Percentiles rank a stretch among this genome's conserved stretches.
phyloP scores from a whole-genome alignment of 768 basidiomycete genomes.

The Tephrocybe sp. region DNA sequence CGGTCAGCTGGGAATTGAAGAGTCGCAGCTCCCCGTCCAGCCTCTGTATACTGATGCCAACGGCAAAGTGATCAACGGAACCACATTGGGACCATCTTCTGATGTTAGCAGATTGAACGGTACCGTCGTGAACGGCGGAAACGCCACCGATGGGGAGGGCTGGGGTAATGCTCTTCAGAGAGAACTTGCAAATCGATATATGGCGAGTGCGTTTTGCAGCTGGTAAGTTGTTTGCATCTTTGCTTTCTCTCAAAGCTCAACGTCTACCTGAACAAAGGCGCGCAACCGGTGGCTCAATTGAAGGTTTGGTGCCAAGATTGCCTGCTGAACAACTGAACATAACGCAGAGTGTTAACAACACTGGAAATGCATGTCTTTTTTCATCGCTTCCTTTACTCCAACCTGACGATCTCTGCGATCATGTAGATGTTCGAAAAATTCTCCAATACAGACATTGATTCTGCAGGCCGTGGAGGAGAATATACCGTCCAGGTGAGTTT shows the following conservation, averaged over 20 bases:
- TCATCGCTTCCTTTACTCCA: not conserved
- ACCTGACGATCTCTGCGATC: not conserved
- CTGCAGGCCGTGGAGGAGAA: constrained; percentile 80
- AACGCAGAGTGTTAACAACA: constrained; percentile 64
- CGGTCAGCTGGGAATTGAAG: constrained; percentile 81
- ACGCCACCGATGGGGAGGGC: constrained; percentile 54
- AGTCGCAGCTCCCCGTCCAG: constrained; percentile 72
- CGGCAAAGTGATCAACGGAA: constrained; percentile 38
- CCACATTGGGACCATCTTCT: constrained; percentile 49
- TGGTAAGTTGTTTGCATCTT: constrained; percentile 53
- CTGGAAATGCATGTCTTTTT: constrained; percentile 63
- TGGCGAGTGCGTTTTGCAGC: constrained; percentile 81
- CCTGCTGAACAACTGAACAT: constrained; percentile 70
- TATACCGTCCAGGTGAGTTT: constrained; percentile 76
- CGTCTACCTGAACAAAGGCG: constrained; percentile 52
- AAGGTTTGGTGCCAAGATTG: constrained; percentile 65
- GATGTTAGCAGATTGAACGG: constrained; percentile 59
- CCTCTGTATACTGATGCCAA: constrained; percentile 36
- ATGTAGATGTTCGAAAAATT: constrained; percentile 88
- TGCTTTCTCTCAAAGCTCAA: not conserved
- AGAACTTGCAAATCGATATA: constrained; percentile 84
- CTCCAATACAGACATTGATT: constrained; percentile 74
- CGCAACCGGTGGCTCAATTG: constrained; percentile 86
- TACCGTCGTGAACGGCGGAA: constrained; percentile 70
- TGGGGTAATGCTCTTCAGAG: constrained; percentile 65